Evolutionary conservation across 2,329 filamentous ascomycete genomes (phyloP), one percentile per base, ranked within the genome.

Genomic region (Stachybotrys chlorohalonatus): DNA sequence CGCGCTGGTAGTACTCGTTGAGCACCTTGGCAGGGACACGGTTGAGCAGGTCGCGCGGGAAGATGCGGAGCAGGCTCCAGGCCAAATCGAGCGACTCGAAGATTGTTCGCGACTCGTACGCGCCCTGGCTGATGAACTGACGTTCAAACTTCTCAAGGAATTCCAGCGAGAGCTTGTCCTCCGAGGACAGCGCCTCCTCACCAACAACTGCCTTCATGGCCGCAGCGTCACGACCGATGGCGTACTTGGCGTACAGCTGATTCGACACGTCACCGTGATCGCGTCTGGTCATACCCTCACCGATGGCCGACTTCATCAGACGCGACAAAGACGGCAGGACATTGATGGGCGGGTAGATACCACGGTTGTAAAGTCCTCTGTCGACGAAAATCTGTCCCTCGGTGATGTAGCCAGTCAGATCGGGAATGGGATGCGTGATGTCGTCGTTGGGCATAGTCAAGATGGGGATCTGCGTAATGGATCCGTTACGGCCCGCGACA

Each of bases 401-500:
- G 17, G 94, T 99, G 70, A 99, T 99, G 77, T 97, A 99, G 55
- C 94, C 94, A 59, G 94, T 99, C 78, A 99, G 80, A 80, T 99
- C 94, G 60, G 95, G 95, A 70, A 99, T 99, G 47, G 94, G 95
- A 72, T 99, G 94, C 48, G 94, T 99, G 70, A 99, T 99, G 75
- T 99, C 93, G 70, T 99, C 93, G 84, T 99, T 99, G 67, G 94
- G 94, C 94, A 99, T 99, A 63, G 94, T 96, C 75, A 99, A 74
- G 71, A 99, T 99, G 57, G 94, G 94, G 66, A 99, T 96, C 77
- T 99, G 94, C 17, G 95, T 99, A 66, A 99, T 99, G 66, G 94
- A 99, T 57, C 95, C 94, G 68, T 97, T 96, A 65, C 95, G 89
- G 64, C 95, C 95, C 68, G 90, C 81, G 52, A 99, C 94, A 88